Conservation (phyloP, 805 yeast genomes). For the Scheffersomyces stipitis region DNA sequence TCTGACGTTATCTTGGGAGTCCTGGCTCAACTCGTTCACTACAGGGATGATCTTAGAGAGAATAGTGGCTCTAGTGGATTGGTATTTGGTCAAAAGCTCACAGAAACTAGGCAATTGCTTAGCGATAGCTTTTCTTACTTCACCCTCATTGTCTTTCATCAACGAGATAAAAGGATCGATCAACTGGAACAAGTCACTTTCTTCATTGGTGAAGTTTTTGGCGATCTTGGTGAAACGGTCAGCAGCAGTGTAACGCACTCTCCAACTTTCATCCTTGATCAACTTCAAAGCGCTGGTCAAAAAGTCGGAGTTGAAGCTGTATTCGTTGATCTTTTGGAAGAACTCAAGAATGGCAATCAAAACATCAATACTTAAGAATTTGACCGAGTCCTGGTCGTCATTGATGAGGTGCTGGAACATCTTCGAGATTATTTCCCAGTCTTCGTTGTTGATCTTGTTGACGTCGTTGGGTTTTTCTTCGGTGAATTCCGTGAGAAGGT, state of each 20-base stretch:
- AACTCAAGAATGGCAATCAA: constrained; percentile 77
- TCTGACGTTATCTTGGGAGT: constrained; percentile 90
- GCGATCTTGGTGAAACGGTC: constrained; percentile 83
- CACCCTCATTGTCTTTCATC: constrained; percentile 93
- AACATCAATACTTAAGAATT: constrained; percentile 84
- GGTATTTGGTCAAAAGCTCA: constrained; percentile 42
- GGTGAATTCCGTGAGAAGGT: constrained; percentile 47
- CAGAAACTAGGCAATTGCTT: constrained; percentile 84
- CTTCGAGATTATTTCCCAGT: constrained; percentile 74
- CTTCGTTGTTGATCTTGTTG: constrained; percentile 50
- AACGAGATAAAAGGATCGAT: constrained; percentile 71
- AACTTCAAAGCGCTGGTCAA: constrained; percentile 66
- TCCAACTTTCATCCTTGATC: constrained; percentile 91
- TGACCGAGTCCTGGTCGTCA: constrained; percentile 94
- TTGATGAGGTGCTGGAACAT: constrained; percentile 77
- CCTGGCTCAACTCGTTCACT: constrained; percentile 80
- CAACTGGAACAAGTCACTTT: constrained; percentile 55
- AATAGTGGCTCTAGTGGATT: constrained; percentile 46
- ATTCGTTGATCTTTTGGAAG: constrained; percentile 58
- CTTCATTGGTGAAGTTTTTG: constrained; percentile 55
- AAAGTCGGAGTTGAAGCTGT: constrained; percentile 60
- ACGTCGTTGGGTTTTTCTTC: constrained; percentile 36
- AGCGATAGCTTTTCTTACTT: constrained; percentile 92
- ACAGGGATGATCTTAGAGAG: constrained; percentile 76
- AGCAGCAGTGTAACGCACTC: constrained; percentile 98